A percentile compares a stretch with the other conserved stretches of the same genome.
phyloP scores from a whole-genome alignment of 257 asterid genomes.

The Mitragyna speciosa region DNA sequence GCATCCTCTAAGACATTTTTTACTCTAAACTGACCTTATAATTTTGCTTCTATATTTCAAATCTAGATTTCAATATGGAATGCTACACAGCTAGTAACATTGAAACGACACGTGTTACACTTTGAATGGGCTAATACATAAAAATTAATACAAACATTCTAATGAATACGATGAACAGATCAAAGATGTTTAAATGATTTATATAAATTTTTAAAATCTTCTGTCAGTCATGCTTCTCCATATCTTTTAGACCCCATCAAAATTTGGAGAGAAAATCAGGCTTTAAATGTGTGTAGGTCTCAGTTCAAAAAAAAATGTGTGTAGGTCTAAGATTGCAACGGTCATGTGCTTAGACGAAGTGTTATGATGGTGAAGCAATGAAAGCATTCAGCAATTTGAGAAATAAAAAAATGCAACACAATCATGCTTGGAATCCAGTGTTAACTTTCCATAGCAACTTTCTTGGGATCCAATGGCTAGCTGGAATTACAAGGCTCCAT shows the following conservation, averaged over 20 bases:
- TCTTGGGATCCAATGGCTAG: constrained; percentile 8
- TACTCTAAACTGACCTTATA: neutral
- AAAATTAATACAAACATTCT: neutral
- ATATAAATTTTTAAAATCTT: too few species aligned
- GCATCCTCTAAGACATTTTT: neutral
- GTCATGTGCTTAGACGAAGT: neutral
- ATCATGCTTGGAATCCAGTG: neutral
- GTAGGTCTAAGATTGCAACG: constrained; percentile 11
- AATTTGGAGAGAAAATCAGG: neutral
- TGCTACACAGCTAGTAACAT: neutral
- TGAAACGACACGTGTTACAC: neutral
- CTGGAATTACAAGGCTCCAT: constrained; percentile 2
- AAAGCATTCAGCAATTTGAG: neutral
- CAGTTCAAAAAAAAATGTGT: too few species aligned
- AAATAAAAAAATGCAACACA: neutral
- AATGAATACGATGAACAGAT: neutral
- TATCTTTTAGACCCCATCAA: neutral
- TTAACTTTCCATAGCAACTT: neutral
- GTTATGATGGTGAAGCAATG: neutral
- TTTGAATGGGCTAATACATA: neutral
- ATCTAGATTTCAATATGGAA: neutral
- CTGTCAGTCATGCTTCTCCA: neutral
- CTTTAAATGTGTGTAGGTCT: constrained; percentile 1
- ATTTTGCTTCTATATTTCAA: neutral
- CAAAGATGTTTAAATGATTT: neutral